These are phyloP conservation scores for Vanrija humicola DNA, from an alignment of 1,284 basidiomycete species.

Conservation along the genomic window DNA sequence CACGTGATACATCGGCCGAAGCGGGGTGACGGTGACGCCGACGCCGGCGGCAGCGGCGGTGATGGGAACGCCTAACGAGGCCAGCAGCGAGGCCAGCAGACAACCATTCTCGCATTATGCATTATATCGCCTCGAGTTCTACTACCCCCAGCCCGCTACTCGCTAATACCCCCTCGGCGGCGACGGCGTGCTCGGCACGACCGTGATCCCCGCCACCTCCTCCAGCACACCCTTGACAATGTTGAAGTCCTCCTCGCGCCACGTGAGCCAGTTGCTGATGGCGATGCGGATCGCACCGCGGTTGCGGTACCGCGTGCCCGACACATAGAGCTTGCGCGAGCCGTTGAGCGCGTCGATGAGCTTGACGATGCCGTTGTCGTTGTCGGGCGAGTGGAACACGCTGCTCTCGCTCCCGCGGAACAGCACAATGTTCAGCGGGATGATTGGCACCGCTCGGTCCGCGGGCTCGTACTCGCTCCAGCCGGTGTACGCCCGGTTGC, in stretches of 20 bases:
- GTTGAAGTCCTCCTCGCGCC: constrained; percentile 27
- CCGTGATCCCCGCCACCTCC: constrained; percentile 1
- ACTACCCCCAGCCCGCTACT: too few relatives aligned
- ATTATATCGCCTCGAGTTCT: too few relatives aligned
- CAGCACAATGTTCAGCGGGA: constrained; percentile 53
- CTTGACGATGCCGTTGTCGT: constrained; percentile 4
- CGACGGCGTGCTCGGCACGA: too few relatives aligned
- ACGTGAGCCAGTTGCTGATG: constrained; percentile 54
- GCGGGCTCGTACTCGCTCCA: too few relatives aligned
- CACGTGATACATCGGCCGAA: too few relatives aligned
- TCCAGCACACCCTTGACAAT: constrained; percentile 26
- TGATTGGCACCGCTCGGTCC: constrained; percentile 11
- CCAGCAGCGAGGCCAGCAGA: too few relatives aligned
- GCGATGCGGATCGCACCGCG: constrained; percentile 51
- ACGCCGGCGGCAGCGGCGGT: too few relatives aligned
- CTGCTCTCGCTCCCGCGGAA: constrained; percentile 43
- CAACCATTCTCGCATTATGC: too few relatives aligned
- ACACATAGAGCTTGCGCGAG: constrained; percentile 49
- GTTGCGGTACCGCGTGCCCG: constrained; percentile 49
- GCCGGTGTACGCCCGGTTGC: too few relatives aligned
- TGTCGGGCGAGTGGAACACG: constrained; percentile 21
- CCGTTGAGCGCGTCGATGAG: constrained; percentile 50
- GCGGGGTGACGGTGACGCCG: too few relatives aligned
- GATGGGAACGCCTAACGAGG: too few relatives aligned
- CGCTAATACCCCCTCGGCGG: too few relatives aligned